phyloP scores from a whole-genome alignment of 805 yeast species.

The Ogataea henricii region DNA sequence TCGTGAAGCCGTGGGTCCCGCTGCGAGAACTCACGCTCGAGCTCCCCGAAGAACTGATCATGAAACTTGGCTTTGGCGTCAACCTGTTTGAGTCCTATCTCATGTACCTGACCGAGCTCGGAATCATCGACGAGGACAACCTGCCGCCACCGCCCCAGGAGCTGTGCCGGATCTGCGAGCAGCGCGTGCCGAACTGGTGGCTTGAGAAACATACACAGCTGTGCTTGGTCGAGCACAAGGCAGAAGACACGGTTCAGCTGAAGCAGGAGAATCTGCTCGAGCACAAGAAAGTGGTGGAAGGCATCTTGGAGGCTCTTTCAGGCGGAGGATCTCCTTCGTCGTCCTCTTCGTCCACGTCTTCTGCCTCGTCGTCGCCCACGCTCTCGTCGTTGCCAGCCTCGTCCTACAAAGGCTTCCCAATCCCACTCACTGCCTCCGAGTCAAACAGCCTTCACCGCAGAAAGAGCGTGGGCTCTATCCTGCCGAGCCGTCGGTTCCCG shows the following conservation, averaged over 20 bases:
- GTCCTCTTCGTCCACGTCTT: constrained; percentile 14
- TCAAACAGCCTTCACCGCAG: constrained; percentile 30
- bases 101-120: constrained; percentile 60
- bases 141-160: constrained; percentile 82
- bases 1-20: constrained; percentile 74
- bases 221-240: constrained; percentile 82
- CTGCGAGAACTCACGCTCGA: constrained; percentile 63
- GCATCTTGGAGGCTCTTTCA: constrained; percentile 38
- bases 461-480: constrained; percentile 45
- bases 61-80: constrained; percentile 85
- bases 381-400: constrained; percentile 32
- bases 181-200: constrained; percentile 94
- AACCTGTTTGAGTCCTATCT: constrained; percentile 79
- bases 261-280: constrained; percentile 78
- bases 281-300: constrained; percentile 55
- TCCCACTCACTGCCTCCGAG: constrained; percentile 35
- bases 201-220: constrained; percentile 86
- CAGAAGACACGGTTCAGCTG: constrained; percentile 72
- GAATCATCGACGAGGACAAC: constrained; percentile 59
- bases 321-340: constrained; percentile 15
- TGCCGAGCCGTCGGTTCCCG: constrained; percentile 53
- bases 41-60: constrained; percentile 68
- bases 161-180: constrained; percentile 90
- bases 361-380: constrained; percentile 25
- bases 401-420: constrained; percentile 58